Percentiles rank a stretch among this genome's conserved stretches.
These are phyloP conservation scores for Fusarium kyushuense DNA, from an alignment of 2,329 filamentous ascomycete species.

Conservation along the genomic window DNA sequence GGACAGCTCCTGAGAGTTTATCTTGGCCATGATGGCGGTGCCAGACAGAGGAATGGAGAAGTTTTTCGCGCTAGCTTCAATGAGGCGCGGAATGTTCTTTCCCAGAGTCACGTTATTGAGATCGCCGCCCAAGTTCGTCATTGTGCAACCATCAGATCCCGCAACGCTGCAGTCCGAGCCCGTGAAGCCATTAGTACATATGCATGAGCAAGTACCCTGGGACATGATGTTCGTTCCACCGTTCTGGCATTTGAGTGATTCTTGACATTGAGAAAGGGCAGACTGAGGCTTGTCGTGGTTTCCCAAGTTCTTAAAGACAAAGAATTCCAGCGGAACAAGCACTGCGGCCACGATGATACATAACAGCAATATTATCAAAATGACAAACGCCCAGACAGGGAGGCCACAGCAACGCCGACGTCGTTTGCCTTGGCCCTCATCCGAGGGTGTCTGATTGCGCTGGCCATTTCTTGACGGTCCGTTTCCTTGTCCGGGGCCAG, in stretches of 20 bases:
- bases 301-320: constrained; percentile 67
- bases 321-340: constrained; percentile 77
- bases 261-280: constrained; percentile 66
- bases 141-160: constrained; percentile 65
- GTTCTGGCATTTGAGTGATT: constrained; percentile 76
- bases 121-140: constrained; percentile 58
- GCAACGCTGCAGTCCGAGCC: constrained; percentile 64
- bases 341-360: constrained; percentile 83
- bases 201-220: constrained; percentile 79
- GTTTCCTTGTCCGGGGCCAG: constrained; percentile 39
- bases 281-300: constrained; percentile 54
- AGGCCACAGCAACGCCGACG: constrained; percentile 84
- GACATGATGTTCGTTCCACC: constrained; percentile 81
- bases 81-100: constrained; percentile 78
- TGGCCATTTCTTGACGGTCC: constrained; percentile 41
- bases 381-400: constrained; percentile 80
- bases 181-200: constrained; percentile 90
- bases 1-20: constrained; percentile 80
- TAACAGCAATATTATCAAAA: constrained; percentile 73
- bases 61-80: constrained; percentile 72
- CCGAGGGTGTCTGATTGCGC: constrained; percentile 38
- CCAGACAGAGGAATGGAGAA: constrained; percentile 82
- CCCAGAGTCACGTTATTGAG: constrained; percentile 82
- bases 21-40: constrained; percentile 77
- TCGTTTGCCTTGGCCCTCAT: constrained; percentile 49